A percentile compares a stretch with the other conserved stretches of the same genome.
phyloP scores from a whole-genome alignment of 176 grass and related monocot genomes.

The Chrysopogon serrulatus region DNA sequence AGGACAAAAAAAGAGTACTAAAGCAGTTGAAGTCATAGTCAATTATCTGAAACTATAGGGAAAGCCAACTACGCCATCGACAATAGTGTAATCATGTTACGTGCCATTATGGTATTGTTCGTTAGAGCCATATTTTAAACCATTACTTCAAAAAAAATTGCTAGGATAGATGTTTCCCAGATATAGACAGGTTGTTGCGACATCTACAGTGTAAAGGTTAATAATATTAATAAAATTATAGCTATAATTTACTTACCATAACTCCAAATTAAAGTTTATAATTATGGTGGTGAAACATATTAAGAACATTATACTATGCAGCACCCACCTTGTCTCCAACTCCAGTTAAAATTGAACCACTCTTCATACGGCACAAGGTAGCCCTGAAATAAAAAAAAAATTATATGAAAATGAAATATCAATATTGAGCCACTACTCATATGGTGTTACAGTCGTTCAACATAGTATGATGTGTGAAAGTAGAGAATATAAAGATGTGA shows the following conservation, averaged over 20 bases:
- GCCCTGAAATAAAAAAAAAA: constrained; percentile 59
- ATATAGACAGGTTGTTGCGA: neutral
- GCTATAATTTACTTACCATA: neutral
- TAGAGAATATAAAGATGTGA: neutral
- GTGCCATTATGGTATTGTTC: neutral
- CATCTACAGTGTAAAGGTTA: neutral
- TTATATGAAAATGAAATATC: neutral
- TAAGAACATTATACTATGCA: constrained; percentile 9
- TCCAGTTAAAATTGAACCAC: constrained; percentile 75
- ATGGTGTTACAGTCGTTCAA: neutral
- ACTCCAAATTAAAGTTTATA: neutral
- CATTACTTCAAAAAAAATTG: neutral
- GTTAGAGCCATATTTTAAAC: neutral
- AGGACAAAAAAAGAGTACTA: neutral
- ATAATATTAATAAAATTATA: neutral
- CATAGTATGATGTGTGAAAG: neutral
- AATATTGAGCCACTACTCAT: neutral
- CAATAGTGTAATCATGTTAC: neutral
- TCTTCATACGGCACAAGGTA: constrained; percentile 75
- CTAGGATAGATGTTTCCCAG: neutral
- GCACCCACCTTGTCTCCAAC: constrained; percentile 72
- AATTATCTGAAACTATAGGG: neutral
- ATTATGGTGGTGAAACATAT: constrained; percentile 2
- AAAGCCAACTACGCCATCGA: neutral
- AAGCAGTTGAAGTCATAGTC: neutral